Conservation (phyloP, 1,139 yeast species). For the Taphrina wiesneri region DNA sequence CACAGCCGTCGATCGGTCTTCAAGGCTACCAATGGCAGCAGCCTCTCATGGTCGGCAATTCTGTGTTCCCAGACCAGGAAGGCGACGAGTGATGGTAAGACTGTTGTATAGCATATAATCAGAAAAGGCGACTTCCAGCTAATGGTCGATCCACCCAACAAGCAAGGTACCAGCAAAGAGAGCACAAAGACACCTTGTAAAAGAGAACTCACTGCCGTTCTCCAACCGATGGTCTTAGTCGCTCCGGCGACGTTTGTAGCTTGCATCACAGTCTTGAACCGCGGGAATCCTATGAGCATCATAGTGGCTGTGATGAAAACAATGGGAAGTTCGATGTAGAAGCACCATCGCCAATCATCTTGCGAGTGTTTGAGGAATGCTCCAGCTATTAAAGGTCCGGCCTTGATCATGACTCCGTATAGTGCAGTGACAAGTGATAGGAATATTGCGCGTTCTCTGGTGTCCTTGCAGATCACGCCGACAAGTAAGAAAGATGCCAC, state of each 20-base stretch:
- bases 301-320: not conserved
- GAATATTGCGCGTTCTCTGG: slow-evolving; percentile 1
- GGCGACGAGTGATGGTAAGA: not conserved
- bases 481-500: slow-evolving; percentile 8
- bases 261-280: not conserved
- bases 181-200: not conserved
- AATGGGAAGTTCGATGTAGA: slow-evolving; percentile 5
- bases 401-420: slow-evolving; percentile 30
- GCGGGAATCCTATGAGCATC: not conserved
- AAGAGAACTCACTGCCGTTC: not conserved
- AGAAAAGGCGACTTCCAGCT: slow-evolving; percentile 1
- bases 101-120: slow-evolving; percentile 4
- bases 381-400: slow-evolving; percentile 17
- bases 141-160: slow-evolving; percentile 2
- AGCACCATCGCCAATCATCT: slow-evolving; percentile 13
- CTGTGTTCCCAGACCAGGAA: slow-evolving; percentile 8
- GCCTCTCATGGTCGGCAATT: slow-evolving; percentile 3
- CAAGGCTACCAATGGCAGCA: slow-evolving; percentile 17
- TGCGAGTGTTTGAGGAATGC: slow-evolving; percentile 1
- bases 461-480: slow-evolving; percentile 13
- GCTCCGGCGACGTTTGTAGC: not conserved
- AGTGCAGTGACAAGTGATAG: slow-evolving; percentile 13
- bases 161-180: not conserved
- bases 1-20: not conserved
- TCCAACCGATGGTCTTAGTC: not conserved